Base-by-base conservation (phyloP, 768 basidiomycete species). In the Phanerodontia chrysosporium region DNA sequence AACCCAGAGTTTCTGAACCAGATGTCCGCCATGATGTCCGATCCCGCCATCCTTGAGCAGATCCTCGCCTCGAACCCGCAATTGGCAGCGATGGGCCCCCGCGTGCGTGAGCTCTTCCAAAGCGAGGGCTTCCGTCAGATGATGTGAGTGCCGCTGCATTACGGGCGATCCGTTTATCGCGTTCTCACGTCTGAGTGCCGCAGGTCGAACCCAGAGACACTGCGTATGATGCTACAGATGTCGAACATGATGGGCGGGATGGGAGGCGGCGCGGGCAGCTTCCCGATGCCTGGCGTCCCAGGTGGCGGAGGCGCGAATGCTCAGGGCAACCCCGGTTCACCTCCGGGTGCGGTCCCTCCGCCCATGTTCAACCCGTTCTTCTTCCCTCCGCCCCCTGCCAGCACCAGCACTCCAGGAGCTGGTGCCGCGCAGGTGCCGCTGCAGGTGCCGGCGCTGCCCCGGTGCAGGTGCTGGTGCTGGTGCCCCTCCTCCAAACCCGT, bases 31-130 rank as follows among this genome's bases (percentile, higher is more conserved):
- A 81, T 94, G 73, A 88, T 98, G 84, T 84, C 86, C 7, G 89
- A 95, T 66, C 95, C 96, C 0, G 85, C 83, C n/a, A 76, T 98
- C 49, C 74, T 98, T 53, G 95, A 98, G 58, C 87, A 95, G 71
- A 77, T 95, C 65, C 87, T 96, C 63, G 81, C 86, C 0, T 81
- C 82, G 54, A 90, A 93, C 72, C 95, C 96, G 0, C 85, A 92
- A 65, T 76, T 90, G 65, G 74, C 83, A 28, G 70, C 75, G 0
- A 88, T 95, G 84, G 90, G 80, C 1, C 92, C 93, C 0, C 90
- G 92, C 67, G 83, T 92, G 18, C 80, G 94, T 22, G 77, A 87
- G 60, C 78, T 90, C 48, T 89, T 93, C 73, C 87, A 89, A 69
- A 89, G 84, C 67, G 84, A 86, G 29, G 76, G 80, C 45, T 92